These are phyloP conservation scores for Carpinus fangiana DNA, from an alignment of 306 rosid genomes.

Conservation along the genomic window DNA sequence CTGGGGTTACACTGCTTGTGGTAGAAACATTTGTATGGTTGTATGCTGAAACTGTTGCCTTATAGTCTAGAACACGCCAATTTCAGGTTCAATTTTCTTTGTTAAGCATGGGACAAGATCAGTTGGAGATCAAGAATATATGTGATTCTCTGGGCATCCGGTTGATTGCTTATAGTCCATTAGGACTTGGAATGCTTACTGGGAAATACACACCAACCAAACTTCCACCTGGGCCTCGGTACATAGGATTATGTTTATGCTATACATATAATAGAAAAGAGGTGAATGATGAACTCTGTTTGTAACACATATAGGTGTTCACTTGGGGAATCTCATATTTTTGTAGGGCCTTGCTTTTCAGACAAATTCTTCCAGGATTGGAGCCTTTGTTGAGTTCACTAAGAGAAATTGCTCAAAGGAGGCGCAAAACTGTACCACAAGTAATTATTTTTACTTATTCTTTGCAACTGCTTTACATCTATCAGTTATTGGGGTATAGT, in stretches of 20 bases:
- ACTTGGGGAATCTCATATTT: conserved; percentile 5
- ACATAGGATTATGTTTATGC: conserved; percentile 12
- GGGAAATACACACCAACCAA: conserved; percentile 80
- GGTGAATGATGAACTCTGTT: conserved; percentile 3
- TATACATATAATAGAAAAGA: not conserved
- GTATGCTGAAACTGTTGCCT: conserved; percentile 4
- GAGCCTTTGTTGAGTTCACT: conserved; percentile 71
- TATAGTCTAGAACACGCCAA: conserved; percentile 7
- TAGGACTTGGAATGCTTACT: conserved; percentile 98
- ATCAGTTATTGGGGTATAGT: not conserved
- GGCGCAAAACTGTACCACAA: conserved; percentile 80
- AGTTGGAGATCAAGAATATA: conserved; percentile 70
- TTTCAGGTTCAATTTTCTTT: conserved; percentile 90
- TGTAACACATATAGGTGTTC: conserved; percentile 3
- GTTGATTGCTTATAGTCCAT: conserved; percentile 88
- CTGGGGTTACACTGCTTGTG: not conserved
- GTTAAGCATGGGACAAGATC: conserved; percentile 84
- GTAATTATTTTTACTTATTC: conserved; percentile 30
- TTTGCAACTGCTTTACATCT: not conserved
- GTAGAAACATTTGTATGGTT: not conserved
- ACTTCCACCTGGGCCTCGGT: conserved; percentile 93
- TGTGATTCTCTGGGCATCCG: conserved; percentile 86
- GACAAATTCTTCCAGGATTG: conserved; percentile 87
- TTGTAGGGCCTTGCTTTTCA: conserved; percentile 69
- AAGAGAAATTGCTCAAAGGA: conserved; percentile 55